Base-by-base conservation (phyloP, 73 alveolate species). In the Paramecium sonneborni region DNA sequence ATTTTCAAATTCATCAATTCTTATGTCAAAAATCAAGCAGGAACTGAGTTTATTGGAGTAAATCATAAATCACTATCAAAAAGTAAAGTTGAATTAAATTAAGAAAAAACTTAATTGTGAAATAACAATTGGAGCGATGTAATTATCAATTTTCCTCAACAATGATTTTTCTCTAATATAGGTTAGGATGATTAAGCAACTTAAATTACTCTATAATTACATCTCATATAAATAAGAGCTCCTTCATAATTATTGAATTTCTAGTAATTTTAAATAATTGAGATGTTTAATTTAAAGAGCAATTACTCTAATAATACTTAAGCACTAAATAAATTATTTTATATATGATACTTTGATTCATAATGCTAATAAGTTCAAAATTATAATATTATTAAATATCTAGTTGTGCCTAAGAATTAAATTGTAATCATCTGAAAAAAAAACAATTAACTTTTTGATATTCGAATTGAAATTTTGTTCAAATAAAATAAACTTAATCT, bases 351-450 rank as follows among this genome's bases (percentile, higher is more conserved):
- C 89, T 11, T 43, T 87, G 30, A 79, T 87, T 21, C 93, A 87
- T 69, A 56, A 68, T 67, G 37, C 56, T 9, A 79, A 62, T 23
- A 14, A 68, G 23, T 2, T 46, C 57, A 46, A 46, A 46, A 46
- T 20, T 3, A 3, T 10, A 23, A 24, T 87, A 87, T 67, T 67
- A 37, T 37, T 57, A 87, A 1, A 74, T 89, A 68, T 79, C 67
- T 10, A 87, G 82, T 1, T 35, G 57, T 69, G 93, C 85, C 1
- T 41, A 68, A 23, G 85, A 67, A 24, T 87, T 30, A 95, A 95
- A 67, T 95, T 97, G 98, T 94, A 95, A 41, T 97, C 98, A 5
- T 92, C 94, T n/a, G 90, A 88, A 6, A 76, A 94, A 84, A 95
- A 95, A 38, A 88, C 97, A 11, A 93, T 94, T 26, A 97, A 95